Base-by-base conservation (phyloP, 208 protist genomes). In the Trypanosoma lewisi region DNA sequence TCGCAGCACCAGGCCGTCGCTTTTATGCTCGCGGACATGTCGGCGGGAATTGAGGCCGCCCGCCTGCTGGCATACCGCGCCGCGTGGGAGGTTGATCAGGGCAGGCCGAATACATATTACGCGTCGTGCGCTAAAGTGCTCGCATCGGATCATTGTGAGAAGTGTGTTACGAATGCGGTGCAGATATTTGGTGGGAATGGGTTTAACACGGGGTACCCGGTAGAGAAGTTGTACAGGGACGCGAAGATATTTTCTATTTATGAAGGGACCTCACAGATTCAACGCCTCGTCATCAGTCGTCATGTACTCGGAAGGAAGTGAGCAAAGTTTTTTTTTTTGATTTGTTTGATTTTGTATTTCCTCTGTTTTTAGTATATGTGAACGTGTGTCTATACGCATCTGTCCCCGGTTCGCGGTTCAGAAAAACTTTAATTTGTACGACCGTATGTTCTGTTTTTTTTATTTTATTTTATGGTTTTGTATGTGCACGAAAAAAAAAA, bases 231-330 rank as follows among this genome's bases (percentile, higher is more conserved):
- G 12, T 93, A 93, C 72, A 81, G 92, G 31, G 94, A 97, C 59
- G 81, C 76, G 27, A 97, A 96, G 81, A 93, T 98, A 66, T 96
- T 91, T 77, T 93, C 93, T 48, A 95, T 98, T 54, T 97, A 96
- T 80, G 94, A 97, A 69, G 94, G 91, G 67, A 97, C 91, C 2
- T 86, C 73, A 47, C 81, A 97, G 76, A 96, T 97, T 63, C 89
- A 96, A 77, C 78, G 85, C 47, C 56, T 89, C 33, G 83, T 97
- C 36, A 87, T 97, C 39, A 76, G 78, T 41, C 82, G 87, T 23
- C 75, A 70, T 66, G 30, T 75, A 64, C 57, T 89, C 56, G 37
- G 56, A 25, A 45, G 11, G 17, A 42, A 28, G 52, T 66, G 25
- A 50, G 34, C 48, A 21, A 3, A 53, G 8, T 63, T 64, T 19